Conservation (phyloP, 768 basidiomycete species). For the Antrodiella citrinella region DNA sequence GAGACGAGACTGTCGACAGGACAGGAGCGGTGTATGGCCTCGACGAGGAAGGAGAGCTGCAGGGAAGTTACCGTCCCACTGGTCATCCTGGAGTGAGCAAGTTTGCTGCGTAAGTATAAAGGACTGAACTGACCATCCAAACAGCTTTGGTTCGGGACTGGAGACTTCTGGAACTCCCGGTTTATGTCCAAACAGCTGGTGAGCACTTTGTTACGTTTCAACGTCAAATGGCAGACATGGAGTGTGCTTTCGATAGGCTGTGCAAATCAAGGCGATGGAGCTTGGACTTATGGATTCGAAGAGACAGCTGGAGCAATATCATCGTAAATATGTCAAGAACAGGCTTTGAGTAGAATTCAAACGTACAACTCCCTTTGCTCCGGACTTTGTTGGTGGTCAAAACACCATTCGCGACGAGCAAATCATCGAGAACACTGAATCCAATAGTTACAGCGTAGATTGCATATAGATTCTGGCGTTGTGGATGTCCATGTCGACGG, state of each 20-base stretch:
- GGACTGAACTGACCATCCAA: neutral
- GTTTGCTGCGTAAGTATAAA: neutral
- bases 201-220: neutral
- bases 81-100: constrained; percentile 33
- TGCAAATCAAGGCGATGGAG: constrained; percentile 6
- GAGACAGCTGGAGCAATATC: constrained; percentile 16
- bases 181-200: constrained; percentile 31
- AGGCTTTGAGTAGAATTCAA: constrained; percentile 25
- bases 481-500: too few relatives aligned
- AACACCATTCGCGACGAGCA: too few relatives aligned
- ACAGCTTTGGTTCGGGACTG: constrained; percentile 34
- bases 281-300: constrained; percentile 2
- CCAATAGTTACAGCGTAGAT: too few relatives aligned
- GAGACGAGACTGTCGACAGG: constrained; percentile 26
- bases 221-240: neutral
- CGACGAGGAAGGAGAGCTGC: constrained; percentile 32
- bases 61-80: constrained; percentile 28
- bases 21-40: constrained; percentile 30
- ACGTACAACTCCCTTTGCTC: constrained; percentile 46
- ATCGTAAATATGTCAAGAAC: constrained; percentile 24
- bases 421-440: too few relatives aligned
- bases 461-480: too few relatives aligned
- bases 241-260: neutral
- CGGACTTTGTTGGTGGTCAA: constrained; percentile 39
- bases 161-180: constrained; percentile 27